These are phyloP conservation scores for Fusarium sp. DNA, from an alignment of 2,329 filamentous ascomycete genomes.

Conservation along the genomic window DNA sequence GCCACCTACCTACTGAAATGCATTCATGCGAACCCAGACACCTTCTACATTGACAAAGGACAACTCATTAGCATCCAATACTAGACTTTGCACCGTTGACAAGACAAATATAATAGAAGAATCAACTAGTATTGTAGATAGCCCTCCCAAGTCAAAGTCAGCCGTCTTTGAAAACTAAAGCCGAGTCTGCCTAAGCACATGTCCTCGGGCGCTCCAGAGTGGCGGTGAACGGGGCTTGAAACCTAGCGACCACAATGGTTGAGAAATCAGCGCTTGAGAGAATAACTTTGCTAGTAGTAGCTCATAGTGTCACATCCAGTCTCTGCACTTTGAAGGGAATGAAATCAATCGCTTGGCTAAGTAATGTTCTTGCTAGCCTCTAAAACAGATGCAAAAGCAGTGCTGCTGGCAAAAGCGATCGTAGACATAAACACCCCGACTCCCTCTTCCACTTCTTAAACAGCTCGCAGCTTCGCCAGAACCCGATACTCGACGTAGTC, in stretches of 20 bases:
- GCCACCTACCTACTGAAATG: not conserved
- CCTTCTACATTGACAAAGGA: not conserved
- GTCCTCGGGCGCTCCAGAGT: not conserved
- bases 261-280: not conserved
- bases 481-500: constrained; percentile 5
- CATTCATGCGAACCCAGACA: not conserved
- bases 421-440: not conserved
- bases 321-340: not conserved
- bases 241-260: not conserved
- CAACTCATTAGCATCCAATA: not conserved
- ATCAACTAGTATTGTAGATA: not conserved
- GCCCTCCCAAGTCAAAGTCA: not conserved
- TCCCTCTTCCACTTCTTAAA: not conserved
- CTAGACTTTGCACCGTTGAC: not conserved
- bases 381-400: not conserved
- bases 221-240: not conserved
- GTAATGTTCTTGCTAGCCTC: not conserved
- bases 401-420: not conserved
- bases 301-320: not conserved
- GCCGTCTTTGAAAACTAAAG: not conserved
- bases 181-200: not conserved
- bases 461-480: not conserved
- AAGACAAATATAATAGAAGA: not conserved
- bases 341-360: not conserved
- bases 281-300: not conserved